These are phyloP conservation scores for Apiospora arundinis DNA, from an alignment of 2,329 filamentous ascomycete genomes.

Conservation along the genomic window DNA sequence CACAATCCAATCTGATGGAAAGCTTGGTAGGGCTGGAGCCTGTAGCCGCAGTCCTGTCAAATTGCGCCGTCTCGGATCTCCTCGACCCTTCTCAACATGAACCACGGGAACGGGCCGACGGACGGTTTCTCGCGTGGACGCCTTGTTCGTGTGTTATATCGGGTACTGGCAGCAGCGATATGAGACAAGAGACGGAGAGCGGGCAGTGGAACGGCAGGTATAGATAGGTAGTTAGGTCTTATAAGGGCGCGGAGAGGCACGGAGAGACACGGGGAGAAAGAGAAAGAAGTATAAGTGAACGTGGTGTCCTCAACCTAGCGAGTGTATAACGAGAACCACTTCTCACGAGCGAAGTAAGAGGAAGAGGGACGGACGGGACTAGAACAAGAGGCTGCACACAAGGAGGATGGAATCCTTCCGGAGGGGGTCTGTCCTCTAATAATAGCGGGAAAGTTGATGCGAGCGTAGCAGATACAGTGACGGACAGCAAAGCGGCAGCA, in stretches of 20 bases:
- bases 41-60: background rate
- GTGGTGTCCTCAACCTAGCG: background rate
- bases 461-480: background rate
- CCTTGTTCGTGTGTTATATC: conserved; percentile 7
- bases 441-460: background rate
- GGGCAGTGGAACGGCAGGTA: background rate
- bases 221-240: background rate
- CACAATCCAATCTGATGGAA: conserved; percentile 3
- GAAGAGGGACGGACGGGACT: background rate
- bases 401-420: conserved; percentile 10
- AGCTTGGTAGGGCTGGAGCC: conserved; percentile 2
- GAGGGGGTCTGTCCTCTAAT: conserved; percentile 2
- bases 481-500: background rate
- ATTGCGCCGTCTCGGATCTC: background rate
- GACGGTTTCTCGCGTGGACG: conserved; percentile 16
- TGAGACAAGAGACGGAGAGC: background rate
- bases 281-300: background rate
- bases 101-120: conserved; percentile 10
- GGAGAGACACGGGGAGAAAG: no score
- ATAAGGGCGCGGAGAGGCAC: background rate
- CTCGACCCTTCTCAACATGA: background rate
- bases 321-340: background rate
- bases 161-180: background rate
- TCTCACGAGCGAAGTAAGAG: background rate
- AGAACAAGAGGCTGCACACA: background rate